Evolutionary conservation across 768 basidiomycete genomes (phyloP).

Genomic region (Amanita fuliginea): DNA sequence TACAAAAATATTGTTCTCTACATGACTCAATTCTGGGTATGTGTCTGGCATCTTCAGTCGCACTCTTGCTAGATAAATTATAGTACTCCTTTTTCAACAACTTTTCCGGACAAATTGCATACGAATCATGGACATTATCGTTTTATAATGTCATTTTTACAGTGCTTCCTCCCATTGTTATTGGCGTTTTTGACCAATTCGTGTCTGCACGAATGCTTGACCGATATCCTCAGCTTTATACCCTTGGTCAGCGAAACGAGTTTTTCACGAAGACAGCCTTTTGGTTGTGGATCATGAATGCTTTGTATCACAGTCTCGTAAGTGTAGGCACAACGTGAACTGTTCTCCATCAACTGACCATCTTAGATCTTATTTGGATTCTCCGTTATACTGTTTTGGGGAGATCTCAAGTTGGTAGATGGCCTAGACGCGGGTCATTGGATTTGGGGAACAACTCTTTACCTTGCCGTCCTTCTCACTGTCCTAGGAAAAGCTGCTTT

Average conservation of each 20-base stretch:
- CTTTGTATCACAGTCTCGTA: slow-evolving; percentile 82
- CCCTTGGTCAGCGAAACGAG: slow-evolving; percentile 85
- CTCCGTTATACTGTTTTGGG: slow-evolving; percentile 87
- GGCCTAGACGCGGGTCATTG: slow-evolving; percentile 90
- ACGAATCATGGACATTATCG: slow-evolving; percentile 98
- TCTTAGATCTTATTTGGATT: slow-evolving; percentile 76
- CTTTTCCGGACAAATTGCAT: slow-evolving; percentile 97
- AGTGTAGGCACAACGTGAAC: slow-evolving; percentile 15
- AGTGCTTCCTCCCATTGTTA: slow-evolving; percentile 90
- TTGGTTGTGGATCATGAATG: slow-evolving; percentile 88
- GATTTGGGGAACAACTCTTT: slow-evolving; percentile 98
- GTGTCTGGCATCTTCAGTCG: slow-evolving; percentile 6
- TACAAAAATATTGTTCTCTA: slow-evolving; percentile 99
- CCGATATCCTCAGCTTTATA: slow-evolving; percentile 94
- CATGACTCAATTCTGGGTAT: slow-evolving; percentile 98
- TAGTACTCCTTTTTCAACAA: slow-evolving; percentile 99
- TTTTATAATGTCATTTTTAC: slow-evolving; percentile 97
- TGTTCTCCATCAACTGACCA: slow-evolving; percentile 1
- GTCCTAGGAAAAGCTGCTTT: slow-evolving; percentile 96
- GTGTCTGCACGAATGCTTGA: slow-evolving; percentile 95
- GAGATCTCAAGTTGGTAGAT: slow-evolving; percentile 70
- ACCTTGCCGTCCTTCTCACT: slow-evolving; percentile 85
- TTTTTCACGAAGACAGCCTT: slow-evolving; percentile 89
- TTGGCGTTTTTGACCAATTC: slow-evolving; percentile 97
- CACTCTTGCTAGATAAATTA: slow-evolving; percentile 1